Evolutionary conservation across 1,284 basidiomycete genomes (phyloP).

Genomic region (Rhodotorula sp.): DNA sequence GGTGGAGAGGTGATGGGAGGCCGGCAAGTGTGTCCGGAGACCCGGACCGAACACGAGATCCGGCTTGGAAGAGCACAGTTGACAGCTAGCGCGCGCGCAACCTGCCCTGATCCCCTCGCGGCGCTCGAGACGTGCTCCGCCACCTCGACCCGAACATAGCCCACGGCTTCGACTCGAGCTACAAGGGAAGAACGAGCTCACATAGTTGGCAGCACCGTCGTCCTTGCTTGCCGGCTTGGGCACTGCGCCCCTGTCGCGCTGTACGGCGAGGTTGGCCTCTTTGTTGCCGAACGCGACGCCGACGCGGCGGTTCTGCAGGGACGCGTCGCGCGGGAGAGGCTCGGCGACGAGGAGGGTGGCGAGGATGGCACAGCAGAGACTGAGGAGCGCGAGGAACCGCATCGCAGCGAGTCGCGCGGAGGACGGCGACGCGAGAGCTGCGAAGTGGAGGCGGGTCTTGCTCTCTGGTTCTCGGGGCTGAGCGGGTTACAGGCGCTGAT

Average conservation of each 20-base stretch:
- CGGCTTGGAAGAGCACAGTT: no score
- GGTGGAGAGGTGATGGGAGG: no score
- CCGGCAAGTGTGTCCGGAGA: neutral
- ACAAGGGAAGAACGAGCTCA: neutral
- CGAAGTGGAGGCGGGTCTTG: neutral
- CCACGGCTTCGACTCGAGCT: no score
- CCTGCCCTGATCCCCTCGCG: no score
- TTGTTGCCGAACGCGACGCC: constrained; percentile 8
- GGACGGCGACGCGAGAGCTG: neutral
- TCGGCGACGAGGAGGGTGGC: neutral
- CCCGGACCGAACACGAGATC: neutral
- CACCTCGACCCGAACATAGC: neutral
- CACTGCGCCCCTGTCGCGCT: neutral
- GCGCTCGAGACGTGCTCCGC: no score
- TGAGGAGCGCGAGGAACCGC: neutral
- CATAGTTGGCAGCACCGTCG: constrained; percentile 7
- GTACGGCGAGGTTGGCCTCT: neutral
- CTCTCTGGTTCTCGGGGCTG: no score
- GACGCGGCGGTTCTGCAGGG: neutral
- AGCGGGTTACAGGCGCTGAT: neutral
- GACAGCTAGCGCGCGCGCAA: no score
- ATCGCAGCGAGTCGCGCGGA: neutral
- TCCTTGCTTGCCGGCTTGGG: neutral
- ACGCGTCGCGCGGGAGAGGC: neutral
- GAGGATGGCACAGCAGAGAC: neutral